Conservation (phyloP, 176 grass and related monocot genomes). For the Ensete ventricosum region DNA sequence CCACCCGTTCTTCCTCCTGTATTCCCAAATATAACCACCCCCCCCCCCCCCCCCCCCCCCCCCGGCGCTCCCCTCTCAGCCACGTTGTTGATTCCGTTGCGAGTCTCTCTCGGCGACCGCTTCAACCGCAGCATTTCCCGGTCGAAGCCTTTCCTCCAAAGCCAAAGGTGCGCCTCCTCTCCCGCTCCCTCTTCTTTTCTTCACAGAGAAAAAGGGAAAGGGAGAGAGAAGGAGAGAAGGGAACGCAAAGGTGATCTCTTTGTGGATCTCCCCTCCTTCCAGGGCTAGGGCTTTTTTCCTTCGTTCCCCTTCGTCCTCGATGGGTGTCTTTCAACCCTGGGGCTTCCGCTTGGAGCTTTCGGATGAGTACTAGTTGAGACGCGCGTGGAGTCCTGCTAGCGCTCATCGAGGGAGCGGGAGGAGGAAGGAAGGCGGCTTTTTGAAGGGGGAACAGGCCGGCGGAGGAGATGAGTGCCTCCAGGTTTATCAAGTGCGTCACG, state of each 20-base stretch:
- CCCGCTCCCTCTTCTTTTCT: not conserved
- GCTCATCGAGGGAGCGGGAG: not conserved
- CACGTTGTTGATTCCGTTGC: not conserved
- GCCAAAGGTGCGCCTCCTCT: not conserved
- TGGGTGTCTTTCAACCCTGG: not conserved
- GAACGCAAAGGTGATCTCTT: not conserved
- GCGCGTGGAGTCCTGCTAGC: not conserved
- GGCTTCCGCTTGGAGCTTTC: not conserved
- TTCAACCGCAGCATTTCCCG: constrained; percentile 5
- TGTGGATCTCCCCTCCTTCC: constrained; percentile 4
- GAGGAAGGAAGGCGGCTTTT: no score
- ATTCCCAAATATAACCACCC: not conserved
- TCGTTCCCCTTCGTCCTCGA: not conserved
- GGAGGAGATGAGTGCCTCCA: not conserved
- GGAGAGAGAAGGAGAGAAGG: not conserved
- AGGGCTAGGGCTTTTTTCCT: constrained; percentile 4
- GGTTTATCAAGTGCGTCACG: constrained; percentile 12
- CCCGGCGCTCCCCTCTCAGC: not conserved
- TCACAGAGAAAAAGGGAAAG: no score
- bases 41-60: no score
- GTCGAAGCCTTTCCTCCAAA: no score
- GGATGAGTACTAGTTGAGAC: constrained; percentile 3
- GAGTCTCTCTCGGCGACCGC: not conserved
- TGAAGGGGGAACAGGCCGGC: not conserved
- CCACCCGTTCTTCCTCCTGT: no score